These are phyloP conservation scores for Tulasnella sp. DNA, from an alignment of 768 basidiomycete genomes.

Conservation along the genomic window DNA sequence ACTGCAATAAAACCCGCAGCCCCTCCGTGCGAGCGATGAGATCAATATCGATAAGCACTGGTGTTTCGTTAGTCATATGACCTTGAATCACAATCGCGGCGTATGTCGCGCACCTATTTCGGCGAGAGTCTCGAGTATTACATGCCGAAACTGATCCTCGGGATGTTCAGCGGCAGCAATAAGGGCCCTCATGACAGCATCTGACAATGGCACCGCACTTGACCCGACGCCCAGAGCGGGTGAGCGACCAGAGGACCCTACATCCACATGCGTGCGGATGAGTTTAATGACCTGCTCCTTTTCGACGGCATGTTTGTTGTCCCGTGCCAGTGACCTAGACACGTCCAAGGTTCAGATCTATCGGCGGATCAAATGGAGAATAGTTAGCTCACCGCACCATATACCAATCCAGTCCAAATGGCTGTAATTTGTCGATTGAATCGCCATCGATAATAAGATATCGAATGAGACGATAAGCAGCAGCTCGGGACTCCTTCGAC, in stretches of 20 bases:
- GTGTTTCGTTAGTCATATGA: conserved; percentile 10
- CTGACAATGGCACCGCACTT: conserved; percentile 42
- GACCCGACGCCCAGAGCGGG: conserved; percentile 24
- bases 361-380: not conserved
- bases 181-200: conserved; percentile 75
- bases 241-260: conserved; percentile 40
- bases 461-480: conserved; percentile 74
- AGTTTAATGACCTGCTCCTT: conserved; percentile 90
- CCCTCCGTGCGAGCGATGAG: conserved; percentile 73
- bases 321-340: conserved; percentile 70
- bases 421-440: conserved; percentile 42
- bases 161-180: conserved; percentile 86
- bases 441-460: conserved; percentile 63
- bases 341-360: not conserved
- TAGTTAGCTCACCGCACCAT: conserved; percentile 61
- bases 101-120: conserved; percentile 62
- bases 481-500: conserved; percentile 63
- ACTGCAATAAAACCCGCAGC: conserved; percentile 74
- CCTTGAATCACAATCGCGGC: conserved; percentile 3
- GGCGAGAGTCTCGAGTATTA: conserved; percentile 76
- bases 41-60: conserved; percentile 83
- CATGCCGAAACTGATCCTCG: conserved; percentile 77
- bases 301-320: conserved; percentile 71
- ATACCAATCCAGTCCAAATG: conserved; percentile 74
- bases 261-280: conserved; percentile 68